Conservation (phyloP, 768 basidiomycete genomes). For the Trametes meyenii region DNA sequence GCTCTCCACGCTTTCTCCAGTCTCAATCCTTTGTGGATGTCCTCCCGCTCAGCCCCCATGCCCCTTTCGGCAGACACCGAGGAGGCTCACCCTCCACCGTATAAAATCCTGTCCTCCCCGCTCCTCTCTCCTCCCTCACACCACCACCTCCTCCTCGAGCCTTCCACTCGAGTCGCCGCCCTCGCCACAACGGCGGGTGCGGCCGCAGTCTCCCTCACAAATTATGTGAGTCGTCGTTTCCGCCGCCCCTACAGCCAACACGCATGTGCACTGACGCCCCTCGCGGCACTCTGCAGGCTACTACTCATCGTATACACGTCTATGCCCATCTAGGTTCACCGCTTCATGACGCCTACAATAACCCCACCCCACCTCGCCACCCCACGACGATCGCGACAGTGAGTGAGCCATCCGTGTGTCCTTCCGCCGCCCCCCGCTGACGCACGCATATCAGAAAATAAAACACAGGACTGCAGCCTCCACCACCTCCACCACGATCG, state of each 20-base stretch:
- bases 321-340: too few relatives aligned
- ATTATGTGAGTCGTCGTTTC: not conserved
- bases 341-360: too few relatives aligned
- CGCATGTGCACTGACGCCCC: not conserved
- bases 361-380: too few relatives aligned
- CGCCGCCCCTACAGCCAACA: not conserved
- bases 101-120: not conserved
- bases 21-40: not conserved
- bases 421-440: too few relatives aligned
- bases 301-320: not conserved
- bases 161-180: not conserved
- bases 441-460: too few relatives aligned
- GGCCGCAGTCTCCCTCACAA: not conserved
- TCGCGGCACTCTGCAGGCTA: not conserved
- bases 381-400: too few relatives aligned
- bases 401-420: too few relatives aligned
- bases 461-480: too few relatives aligned
- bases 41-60: not conserved
- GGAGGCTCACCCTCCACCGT: not conserved
- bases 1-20: not conserved
- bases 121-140: not conserved
- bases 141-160: not conserved
- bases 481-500: too few relatives aligned
- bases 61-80: not conserved
- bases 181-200: not conserved